phyloP scores from a whole-genome alignment of 2,329 filamentous ascomycete species.

The Clarireedia sp. region DNA sequence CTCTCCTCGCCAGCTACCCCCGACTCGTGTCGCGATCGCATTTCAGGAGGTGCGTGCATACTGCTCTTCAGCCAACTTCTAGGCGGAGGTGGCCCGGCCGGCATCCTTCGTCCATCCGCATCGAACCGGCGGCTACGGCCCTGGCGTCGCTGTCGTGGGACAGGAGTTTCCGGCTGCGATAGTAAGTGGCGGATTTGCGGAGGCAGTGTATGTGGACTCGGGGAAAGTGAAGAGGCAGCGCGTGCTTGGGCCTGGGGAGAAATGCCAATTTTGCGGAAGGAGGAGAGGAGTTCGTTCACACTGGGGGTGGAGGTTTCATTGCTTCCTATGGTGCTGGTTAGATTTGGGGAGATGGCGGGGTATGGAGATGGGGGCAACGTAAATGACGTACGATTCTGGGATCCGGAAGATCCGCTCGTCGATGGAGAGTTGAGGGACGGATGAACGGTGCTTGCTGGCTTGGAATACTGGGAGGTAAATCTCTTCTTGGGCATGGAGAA shows the following conservation, averaged over 20 bases:
- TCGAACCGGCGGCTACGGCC: slow-evolving; percentile 35
- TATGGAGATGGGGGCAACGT: slow-evolving; percentile 5
- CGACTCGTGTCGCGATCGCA: not conserved
- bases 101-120: slow-evolving; percentile 41
- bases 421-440: slow-evolving; percentile 38
- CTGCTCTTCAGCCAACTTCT: slow-evolving; percentile 45
- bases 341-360: not conserved
- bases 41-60: slow-evolving; percentile 19
- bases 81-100: slow-evolving; percentile 52
- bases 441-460: slow-evolving; percentile 48
- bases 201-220: slow-evolving; percentile 44
- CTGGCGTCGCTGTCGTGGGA: slow-evolving; percentile 38
- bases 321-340: slow-evolving; percentile 12
- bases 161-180: slow-evolving; percentile 49
- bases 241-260: slow-evolving; percentile 17
- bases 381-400: slow-evolving; percentile 15
- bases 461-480: slow-evolving; percentile 47
- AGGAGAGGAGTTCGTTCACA: slow-evolving; percentile 54
- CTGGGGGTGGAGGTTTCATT: slow-evolving; percentile 31
- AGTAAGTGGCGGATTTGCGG: slow-evolving; percentile 52
- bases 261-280: slow-evolving; percentile 42
- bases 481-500: slow-evolving; percentile 56
- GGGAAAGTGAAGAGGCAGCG: slow-evolving; percentile 12
- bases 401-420: slow-evolving; percentile 21
- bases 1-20: slow-evolving; percentile 8